Evolutionary conservation across 768 basidiomycete genomes (phyloP), one percentile per base, ranked within the genome.

Genomic region (Ramaria sp.): DNA sequence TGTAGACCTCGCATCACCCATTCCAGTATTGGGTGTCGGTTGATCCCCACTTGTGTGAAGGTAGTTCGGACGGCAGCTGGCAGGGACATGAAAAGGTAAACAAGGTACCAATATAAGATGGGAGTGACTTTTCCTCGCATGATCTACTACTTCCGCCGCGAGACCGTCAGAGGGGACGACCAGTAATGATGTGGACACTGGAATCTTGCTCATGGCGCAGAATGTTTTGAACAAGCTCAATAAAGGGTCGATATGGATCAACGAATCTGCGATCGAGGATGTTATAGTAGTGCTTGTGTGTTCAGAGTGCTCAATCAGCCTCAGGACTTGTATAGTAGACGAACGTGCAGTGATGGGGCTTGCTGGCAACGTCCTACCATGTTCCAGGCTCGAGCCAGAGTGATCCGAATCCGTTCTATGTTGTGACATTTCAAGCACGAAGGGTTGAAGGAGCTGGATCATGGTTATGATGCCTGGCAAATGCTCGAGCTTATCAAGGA

Each of bases 401-500:
- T 31, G 42, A 17, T 19, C 24, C 13, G 34, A 37, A 10, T 37
- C 42, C 17, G 30, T 9, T 11, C 57, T 43, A 15, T 3, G 17
- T 12, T 46, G 27, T 9, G 19, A 17, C 12, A 12, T 30, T 15
- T 34, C 24, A 15, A 42, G 19, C 30, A 53, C 30, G 0, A 70
- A 66, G 0, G 75, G 69, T 24, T 84, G 83, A 42, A 97, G 73
- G 55, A 97, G 81, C 64, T 94, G 88, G 0, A 88, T 82, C 54
- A 99, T 72, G 0, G 89, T 81, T 91, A 99, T 94, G 70, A 91
- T 83, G 9, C 87, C 81, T 0, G 93, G 86, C 0, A 98, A 67
- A 66, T 93, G 89, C 63, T 96, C 95, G 49, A 94, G 73, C 66
- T 84, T 90, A 67, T 95, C 92, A 17, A 98, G 78, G 17, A 98